Base-by-base conservation (phyloP, 257 asterid species). In the Eustoma russellianum region DNA sequence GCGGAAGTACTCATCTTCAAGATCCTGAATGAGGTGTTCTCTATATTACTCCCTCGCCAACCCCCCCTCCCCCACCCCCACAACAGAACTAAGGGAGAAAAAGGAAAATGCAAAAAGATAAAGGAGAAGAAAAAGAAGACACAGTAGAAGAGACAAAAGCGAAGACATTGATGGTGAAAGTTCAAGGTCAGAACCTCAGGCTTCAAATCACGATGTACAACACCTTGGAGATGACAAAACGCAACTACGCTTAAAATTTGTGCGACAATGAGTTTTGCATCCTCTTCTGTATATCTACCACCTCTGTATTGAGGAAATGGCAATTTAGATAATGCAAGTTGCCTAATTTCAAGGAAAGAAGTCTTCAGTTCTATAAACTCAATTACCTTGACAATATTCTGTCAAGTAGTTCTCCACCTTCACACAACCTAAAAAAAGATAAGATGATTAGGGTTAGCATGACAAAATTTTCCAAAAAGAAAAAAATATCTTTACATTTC, bases 171-270 rank as follows among this genome's bases (percentile, higher is more conserved):
- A 24, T 24, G 30, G 30, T 24, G 30, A 24, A 24, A 24, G 43
- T 38, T 38, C 43, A 38, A 38, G 12, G 43, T 38, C 30, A 53
- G 53, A 53, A 91, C 96, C 98, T 91, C 98, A 24, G 98, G 98
- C 78, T 91, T 91, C 69, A 91, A 71, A 76, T 91, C 98, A 19
- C 98, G 96, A 72, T 91, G 98, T 53, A 91, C 96, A 50, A 91
- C 98, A 52, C 98, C 98, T 67, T 91, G 96, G 69, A 86, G 94
- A 78, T 91, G 98, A 63, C 98, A 91, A 80, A 86, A 91, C 24
- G 96, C 83, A 67, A 84, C 95, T 46, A 91, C 94, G 52, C 95
- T 84, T 56, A 87, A 81, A 67, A 91, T 84, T 76, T 91, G 98
- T 43, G 77, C 92, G 68, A 91, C 70, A 48, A 91, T 87, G 51